These are phyloP conservation scores for Vitis labrusca DNA, from an alignment of 164 flowering plant genomes.

Conservation along the genomic window DNA sequence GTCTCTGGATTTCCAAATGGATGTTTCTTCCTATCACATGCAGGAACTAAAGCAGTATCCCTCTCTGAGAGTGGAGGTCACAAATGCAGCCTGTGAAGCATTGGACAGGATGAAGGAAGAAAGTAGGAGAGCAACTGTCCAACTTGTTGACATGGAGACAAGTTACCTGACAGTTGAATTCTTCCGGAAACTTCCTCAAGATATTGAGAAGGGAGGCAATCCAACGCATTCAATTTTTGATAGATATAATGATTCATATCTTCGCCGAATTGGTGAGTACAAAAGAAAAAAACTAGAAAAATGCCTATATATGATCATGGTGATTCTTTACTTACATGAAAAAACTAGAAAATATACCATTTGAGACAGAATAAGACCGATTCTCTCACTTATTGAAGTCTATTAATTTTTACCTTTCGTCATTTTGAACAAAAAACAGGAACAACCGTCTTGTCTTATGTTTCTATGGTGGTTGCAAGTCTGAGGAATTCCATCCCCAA, in stretches of 20 bases:
- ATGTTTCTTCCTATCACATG: background rate
- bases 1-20: no score
- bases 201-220: slow-evolving; percentile 55
- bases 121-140: slow-evolving; percentile 46
- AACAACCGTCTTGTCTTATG: slow-evolving; percentile 37
- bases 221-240: slow-evolving; percentile 53
- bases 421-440: slow-evolving; percentile 21
- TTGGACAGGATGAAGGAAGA: slow-evolving; percentile 48
- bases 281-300: no score
- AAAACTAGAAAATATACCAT: no score
- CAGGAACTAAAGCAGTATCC: slow-evolving; percentile 57
- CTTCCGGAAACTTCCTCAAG: slow-evolving; percentile 54
- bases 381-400: background rate
- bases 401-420: background rate
- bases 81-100: slow-evolving; percentile 41
- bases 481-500: slow-evolving; percentile 51
- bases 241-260: slow-evolving; percentile 51
- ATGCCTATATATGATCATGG: no score
- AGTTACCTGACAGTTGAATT: slow-evolving; percentile 47
- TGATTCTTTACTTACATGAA: no score
- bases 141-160: slow-evolving; percentile 53
- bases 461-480: slow-evolving; percentile 38
- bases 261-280: slow-evolving; percentile 43
- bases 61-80: slow-evolving; percentile 38
- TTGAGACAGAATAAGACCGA: no score